Percentiles rank a stretch among this genome's conserved stretches.
phyloP scores from a whole-genome alignment of 1,284 basidiomycete species.

The Trichosporon sp. region DNA sequence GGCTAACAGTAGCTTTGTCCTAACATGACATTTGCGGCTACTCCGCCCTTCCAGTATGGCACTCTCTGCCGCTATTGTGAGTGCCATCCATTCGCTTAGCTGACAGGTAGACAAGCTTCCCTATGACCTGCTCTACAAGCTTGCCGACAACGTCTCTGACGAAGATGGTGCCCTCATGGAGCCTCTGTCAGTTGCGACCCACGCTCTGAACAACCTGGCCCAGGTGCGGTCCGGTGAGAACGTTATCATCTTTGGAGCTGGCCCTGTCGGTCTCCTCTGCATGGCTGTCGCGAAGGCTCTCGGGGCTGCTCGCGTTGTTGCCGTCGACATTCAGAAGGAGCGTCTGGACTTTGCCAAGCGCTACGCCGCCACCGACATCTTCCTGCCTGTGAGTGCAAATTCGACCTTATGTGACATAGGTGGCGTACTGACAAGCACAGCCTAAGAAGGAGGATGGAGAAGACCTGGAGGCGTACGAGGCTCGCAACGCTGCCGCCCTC shows the following conservation, averaged over 20 bases:
- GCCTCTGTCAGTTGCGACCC: constrained; percentile 85
- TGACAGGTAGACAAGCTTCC: constrained; percentile 32
- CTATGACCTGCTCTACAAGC: constrained; percentile 40
- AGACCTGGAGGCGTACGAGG: constrained; percentile 61
- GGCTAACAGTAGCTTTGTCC: constrained; percentile 55
- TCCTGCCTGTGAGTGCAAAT: constrained; percentile 53
- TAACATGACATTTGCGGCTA: constrained; percentile 43
- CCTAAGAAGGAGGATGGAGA: constrained; percentile 60
- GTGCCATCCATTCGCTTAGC: constrained; percentile 3
- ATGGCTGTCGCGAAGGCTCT: constrained; percentile 90
- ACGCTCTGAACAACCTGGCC: constrained; percentile 75
- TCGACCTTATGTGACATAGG: too few species aligned
- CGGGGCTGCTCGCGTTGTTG: constrained; percentile 72
- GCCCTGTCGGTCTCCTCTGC: constrained; percentile 84
- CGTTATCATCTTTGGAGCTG: constrained; percentile 75
- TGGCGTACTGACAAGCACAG: constrained; percentile 13
- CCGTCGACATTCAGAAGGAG: constrained; percentile 70
- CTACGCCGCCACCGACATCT: constrained; percentile 83
- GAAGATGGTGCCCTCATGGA: constrained; percentile 66
- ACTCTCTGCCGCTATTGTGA: constrained; percentile 44
- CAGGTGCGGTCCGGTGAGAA: constrained; percentile 65
- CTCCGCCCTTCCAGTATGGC: constrained; percentile 43
- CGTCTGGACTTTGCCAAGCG: constrained; percentile 80
- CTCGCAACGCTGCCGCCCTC: constrained; percentile 48
- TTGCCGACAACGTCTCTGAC: constrained; percentile 47